Evolutionary conservation across 768 basidiomycete genomes (phyloP).

Genomic region (Mycena olivaceomarginata): DNA sequence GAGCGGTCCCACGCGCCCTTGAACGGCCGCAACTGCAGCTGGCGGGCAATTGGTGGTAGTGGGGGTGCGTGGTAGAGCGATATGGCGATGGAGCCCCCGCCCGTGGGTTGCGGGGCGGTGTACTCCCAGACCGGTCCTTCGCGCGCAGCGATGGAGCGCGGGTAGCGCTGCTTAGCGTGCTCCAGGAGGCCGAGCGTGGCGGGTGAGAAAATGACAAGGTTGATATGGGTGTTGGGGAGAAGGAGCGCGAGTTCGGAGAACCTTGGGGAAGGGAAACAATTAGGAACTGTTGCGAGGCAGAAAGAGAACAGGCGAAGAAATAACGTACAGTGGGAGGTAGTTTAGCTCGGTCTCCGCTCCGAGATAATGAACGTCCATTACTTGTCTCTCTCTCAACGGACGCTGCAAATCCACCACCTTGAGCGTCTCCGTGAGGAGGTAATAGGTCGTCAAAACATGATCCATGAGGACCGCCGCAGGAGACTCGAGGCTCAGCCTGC

Average conservation of each 20-base stretch:
- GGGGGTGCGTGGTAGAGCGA: slow-evolving; percentile 49
- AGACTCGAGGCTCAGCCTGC: slow-evolving; percentile 59
- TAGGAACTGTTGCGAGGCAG: not conserved
- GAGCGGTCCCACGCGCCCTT: slow-evolving; percentile 34
- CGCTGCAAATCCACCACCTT: slow-evolving; percentile 50
- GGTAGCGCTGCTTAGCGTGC: slow-evolving; percentile 49
- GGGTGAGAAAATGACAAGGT: slow-evolving; percentile 58
- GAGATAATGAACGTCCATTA: slow-evolving; percentile 59
- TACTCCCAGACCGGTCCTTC: slow-evolving; percentile 52
- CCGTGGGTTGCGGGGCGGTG: slow-evolving; percentile 56
- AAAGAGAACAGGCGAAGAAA: slow-evolving; percentile 2
- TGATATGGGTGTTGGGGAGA: slow-evolving; percentile 63
- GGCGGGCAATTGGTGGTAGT: slow-evolving; percentile 48
- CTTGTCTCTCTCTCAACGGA: slow-evolving; percentile 47
- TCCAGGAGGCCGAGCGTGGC: slow-evolving; percentile 54
- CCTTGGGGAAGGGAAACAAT: slow-evolving; percentile 43
- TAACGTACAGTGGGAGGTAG: slow-evolving; percentile 61
- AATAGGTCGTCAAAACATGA: slow-evolving; percentile 61
- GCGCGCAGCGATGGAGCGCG: slow-evolving; percentile 50
- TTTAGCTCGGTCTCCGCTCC: slow-evolving; percentile 64
- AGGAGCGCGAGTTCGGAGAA: slow-evolving; percentile 65
- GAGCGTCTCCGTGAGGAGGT: slow-evolving; percentile 57
- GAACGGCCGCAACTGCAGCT: slow-evolving; percentile 38
- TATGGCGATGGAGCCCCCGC: slow-evolving; percentile 58
- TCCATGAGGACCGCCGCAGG: slow-evolving; percentile 62